Evolutionary conservation across 2,329 filamentous ascomycete genomes (phyloP).

Genomic region (Cordyceps farinosa): DNA sequence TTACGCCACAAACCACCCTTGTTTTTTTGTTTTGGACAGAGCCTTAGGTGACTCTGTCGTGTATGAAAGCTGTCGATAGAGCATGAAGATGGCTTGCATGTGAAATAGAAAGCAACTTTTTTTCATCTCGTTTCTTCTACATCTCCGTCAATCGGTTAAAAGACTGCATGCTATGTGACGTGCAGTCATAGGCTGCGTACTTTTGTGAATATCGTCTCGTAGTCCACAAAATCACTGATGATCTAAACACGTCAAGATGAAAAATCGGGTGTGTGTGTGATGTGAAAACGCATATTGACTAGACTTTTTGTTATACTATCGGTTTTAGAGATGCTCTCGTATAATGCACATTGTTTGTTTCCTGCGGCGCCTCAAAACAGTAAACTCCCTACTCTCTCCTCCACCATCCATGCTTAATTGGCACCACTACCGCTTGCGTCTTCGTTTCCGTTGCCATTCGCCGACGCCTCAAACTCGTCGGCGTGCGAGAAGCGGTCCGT

Average conservation of each 20-base stretch:
- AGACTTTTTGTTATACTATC: conserved; percentile 1
- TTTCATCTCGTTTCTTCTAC: conserved; percentile 16
- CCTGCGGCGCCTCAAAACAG: no score
- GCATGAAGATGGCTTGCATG: conserved; percentile 19
- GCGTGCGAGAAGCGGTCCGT: conserved; percentile 29
- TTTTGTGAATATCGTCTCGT: neutral
- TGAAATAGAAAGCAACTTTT: conserved; percentile 23
- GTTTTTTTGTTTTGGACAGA: conserved; percentile 27
- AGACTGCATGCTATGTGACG: no score
- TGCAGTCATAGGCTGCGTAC: neutral
- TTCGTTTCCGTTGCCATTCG: conserved; percentile 20
- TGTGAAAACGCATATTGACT: neutral
- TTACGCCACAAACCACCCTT: conserved; percentile 14
- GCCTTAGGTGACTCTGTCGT: conserved; percentile 16
- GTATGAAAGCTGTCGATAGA: conserved; percentile 19
- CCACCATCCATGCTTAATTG: neutral
- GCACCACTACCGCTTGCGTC: neutral
- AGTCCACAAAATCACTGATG: neutral
- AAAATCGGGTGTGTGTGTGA: neutral
- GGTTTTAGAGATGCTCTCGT: neutral
- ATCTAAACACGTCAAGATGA: neutral
- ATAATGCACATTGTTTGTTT: neutral
- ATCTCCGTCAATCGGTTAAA: no score
- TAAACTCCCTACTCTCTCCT: no score
- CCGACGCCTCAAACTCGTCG: conserved; percentile 48